Evolutionary conservation across 345 rosid species (phyloP), one percentile per base, ranked within the genome.

Genomic region (Corchorus olitorius): DNA sequence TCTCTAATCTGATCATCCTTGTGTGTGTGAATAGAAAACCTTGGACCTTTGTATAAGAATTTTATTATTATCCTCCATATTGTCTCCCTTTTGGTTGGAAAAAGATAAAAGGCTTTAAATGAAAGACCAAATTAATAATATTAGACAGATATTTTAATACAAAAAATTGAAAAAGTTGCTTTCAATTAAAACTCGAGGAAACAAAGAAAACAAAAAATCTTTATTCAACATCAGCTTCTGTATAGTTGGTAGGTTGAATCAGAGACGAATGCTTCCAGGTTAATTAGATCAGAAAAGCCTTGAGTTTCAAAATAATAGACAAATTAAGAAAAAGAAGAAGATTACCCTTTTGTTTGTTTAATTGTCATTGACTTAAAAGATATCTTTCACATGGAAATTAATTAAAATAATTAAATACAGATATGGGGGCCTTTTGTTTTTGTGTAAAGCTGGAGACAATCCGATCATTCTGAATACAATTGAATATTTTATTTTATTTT

Each of bases 371-470:
- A 82, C 87, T 80, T 74, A 71, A 22, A 41, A 41, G 81, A 78
- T 74, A 59, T 70, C 41, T 54, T 83, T 78, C 87, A 83, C 83
- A 76, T 80, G 83, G 74, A 80, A 48, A 68, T 46, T 22, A 77
- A 70, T 9, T 34, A 17, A 65, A 10, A n/a, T 65, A 20, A 12
- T 65, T 45, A 65, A 45, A 19, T 65, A 17, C 8, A 14, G n/a
- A 14, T 19, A 72, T 48, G 22, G 64, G 27, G 43, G 2, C 3
- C 2, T 76, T 27, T 27, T 76, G 46, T 73, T 74, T 55, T 54
- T 33, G 45, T 63, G 50, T 15, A 12, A 35, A 72, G 77, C 15
- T 5, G 39, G 50, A 71, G 82, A 76, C 79, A 81, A 78, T 35
- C 20, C 39, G 69, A 84, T 84, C 82, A 83, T 81, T 84, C 84